Conservation (phyloP, 1,284 basidiomycete genomes). For the Erythrobasidium hasegawianum region DNA sequence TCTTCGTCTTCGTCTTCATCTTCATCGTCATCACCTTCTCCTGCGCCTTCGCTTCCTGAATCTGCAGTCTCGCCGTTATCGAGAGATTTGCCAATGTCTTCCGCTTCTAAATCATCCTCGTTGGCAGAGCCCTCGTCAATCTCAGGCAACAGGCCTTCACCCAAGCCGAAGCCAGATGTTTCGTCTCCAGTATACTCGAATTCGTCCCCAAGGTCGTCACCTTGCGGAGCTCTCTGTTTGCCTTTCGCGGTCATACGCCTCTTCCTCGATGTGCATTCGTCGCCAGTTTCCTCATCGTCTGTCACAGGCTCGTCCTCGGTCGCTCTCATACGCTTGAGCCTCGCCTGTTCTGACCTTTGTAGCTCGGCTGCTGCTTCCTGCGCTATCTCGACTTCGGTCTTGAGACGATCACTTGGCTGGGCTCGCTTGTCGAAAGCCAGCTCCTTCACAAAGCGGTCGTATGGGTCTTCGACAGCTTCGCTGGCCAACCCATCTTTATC, state of each 20-base stretch:
- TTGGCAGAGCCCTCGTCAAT: too few species aligned
- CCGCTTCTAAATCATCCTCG: slow-evolving; percentile 41
- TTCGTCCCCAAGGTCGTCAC: slow-evolving; percentile 90
- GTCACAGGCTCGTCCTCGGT: slow-evolving; percentile 55
- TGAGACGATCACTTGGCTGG: slow-evolving; percentile 90
- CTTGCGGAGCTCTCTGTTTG: slow-evolving; percentile 54
- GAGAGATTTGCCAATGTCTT: too few species aligned
- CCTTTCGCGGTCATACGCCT: slow-evolving; percentile 52
- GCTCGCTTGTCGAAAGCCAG: slow-evolving; percentile 90
- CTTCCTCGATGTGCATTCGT: slow-evolving; percentile 46
- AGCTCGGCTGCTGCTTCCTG: slow-evolving; percentile 81
- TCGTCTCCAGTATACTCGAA: slow-evolving; percentile 59
- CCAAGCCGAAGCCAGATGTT: slow-evolving; percentile 50
- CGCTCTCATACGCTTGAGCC: slow-evolving; percentile 84
- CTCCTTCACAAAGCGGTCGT: slow-evolving; percentile 87
- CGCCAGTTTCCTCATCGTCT: slow-evolving; percentile 58
- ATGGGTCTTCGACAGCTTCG: slow-evolving; percentile 50
- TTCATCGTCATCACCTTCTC: slow-evolving; percentile 21
- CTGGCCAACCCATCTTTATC: background rate
- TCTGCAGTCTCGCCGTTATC: too few species aligned
- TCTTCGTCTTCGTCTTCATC: slow-evolving; percentile 41
- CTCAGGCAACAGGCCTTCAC: slow-evolving; percentile 34
- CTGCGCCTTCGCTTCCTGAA: background rate
- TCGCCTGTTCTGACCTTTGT: slow-evolving; percentile 75
- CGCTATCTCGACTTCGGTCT: slow-evolving; percentile 92